These are phyloP conservation scores for Gymnopilus dilepis DNA, from an alignment of 768 basidiomycete species.

Conservation along the genomic window DNA sequence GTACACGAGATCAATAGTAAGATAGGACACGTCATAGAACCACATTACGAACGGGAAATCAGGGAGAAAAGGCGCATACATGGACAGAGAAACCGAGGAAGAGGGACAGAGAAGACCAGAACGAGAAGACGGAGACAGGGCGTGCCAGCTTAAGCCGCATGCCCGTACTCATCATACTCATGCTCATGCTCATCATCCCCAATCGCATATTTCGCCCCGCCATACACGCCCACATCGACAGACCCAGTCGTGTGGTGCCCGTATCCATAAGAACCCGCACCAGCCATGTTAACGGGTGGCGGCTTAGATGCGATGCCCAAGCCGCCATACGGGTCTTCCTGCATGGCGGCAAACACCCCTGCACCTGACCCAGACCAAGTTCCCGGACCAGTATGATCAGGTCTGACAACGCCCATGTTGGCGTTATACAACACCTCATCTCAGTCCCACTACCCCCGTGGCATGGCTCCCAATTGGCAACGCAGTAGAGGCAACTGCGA, in stretches of 20 bases:
- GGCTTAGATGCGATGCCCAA: background rate
- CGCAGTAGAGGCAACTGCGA: slow-evolving; percentile 17
- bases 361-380: background rate
- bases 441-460: slow-evolving; percentile 15
- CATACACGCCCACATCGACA: slow-evolving; percentile 29
- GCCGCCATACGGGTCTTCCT: background rate
- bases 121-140: too few relatives aligned
- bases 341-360: background rate
- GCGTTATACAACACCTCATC: slow-evolving; percentile 31
- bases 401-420: slow-evolving; percentile 17
- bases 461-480: background rate
- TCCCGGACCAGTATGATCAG: slow-evolving; percentile 12
- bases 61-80: background rate
- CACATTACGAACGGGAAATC: too few relatives aligned
- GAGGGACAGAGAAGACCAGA: background rate
- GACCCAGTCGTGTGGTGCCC: slow-evolving; percentile 27
- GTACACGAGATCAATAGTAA: background rate
- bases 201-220: slow-evolving; percentile 37
- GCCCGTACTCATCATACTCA: background rate
- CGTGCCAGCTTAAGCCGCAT: slow-evolving; percentile 2
- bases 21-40: background rate
- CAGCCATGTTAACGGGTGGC: background rate
- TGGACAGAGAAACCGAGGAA: background rate
- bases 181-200: slow-evolving; percentile 37
- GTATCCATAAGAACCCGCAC: slow-evolving; percentile 17